phyloP scores from a whole-genome alignment of 2,329 filamentous ascomycete genomes.

The Neonectria punicea region DNA sequence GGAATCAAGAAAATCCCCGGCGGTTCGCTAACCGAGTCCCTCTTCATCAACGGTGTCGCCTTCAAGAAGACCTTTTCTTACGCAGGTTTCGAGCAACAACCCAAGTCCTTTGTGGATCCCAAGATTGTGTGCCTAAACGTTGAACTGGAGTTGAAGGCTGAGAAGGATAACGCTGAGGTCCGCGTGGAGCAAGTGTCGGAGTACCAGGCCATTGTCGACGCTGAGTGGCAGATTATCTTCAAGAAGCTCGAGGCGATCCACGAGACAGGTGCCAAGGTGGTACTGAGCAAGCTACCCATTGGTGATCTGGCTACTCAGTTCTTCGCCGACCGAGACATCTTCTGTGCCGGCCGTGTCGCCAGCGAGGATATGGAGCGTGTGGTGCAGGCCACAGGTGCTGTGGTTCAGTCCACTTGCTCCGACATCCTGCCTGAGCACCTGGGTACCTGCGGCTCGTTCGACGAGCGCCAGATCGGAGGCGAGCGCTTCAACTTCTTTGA shows the following conservation, averaged over 20 bases:
- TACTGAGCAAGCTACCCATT: conserved; percentile 96
- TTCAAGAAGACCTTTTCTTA: conserved; percentile 99
- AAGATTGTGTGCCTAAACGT: conserved; percentile 98
- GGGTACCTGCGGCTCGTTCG: conserved; percentile 88
- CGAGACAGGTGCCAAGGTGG: conserved; percentile 95
- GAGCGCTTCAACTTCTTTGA: conserved; percentile 99
- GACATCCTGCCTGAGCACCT: conserved; percentile 91
- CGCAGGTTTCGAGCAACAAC: conserved; percentile 98
- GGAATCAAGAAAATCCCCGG: conserved; percentile 98
- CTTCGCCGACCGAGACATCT: conserved; percentile 97
- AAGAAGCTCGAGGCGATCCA: conserved; percentile 97
- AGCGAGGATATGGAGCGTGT: conserved; percentile 96
- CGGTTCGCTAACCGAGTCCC: conserved; percentile 92
- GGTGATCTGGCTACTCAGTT: conserved; percentile 97
- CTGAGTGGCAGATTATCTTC: conserved; percentile 99
- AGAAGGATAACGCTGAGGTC: conserved; percentile 99
- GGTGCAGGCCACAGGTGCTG: conserved; percentile 92
- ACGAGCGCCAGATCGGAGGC: conserved; percentile 96
- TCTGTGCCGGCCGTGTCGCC: conserved; percentile 94
- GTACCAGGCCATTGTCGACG: conserved; percentile 99
- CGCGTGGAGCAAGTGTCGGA: conserved; percentile 98
- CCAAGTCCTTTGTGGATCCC: conserved; percentile 92
- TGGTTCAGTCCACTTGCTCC: conserved; percentile 93
- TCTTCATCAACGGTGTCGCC: conserved; percentile 97
- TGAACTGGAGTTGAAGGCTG: conserved; percentile 96